phyloP scores from a whole-genome alignment of 108 stramenopile species.

The Skeletonema potamos region DNA sequence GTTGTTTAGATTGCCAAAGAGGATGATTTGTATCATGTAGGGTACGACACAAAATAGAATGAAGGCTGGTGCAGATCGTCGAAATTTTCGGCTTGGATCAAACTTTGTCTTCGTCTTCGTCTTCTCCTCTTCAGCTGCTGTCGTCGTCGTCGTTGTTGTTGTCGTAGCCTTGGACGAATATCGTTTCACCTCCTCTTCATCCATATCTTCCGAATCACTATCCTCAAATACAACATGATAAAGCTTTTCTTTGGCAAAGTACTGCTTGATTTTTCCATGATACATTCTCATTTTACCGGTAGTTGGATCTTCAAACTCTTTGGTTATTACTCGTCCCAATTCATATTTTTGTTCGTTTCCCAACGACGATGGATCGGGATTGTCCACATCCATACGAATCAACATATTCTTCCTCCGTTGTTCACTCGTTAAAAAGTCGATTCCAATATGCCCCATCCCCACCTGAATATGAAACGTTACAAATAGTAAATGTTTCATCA shows the following conservation, averaged over 20 bases:
- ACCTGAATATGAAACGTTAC: slow-evolving; percentile 88
- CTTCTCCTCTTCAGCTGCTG: slow-evolving; percentile 9
- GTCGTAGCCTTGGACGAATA: background rate
- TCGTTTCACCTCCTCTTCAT: background rate
- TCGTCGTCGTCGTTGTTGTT: slow-evolving; percentile 9
- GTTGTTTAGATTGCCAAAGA: slow-evolving; percentile 79
- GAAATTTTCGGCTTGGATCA: slow-evolving; percentile 61
- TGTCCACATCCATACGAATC: slow-evolving; percentile 76
- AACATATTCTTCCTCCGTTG: slow-evolving; percentile 78
- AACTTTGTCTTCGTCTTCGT: slow-evolving; percentile 28
- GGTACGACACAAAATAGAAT: slow-evolving; percentile 79
- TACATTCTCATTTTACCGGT: background rate
- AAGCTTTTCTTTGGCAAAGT: background rate
- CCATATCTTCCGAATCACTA: slow-evolving; percentile 1
- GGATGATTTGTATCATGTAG: slow-evolving; percentile 86
- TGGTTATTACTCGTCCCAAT: background rate
- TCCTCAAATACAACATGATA: background rate
- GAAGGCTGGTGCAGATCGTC: slow-evolving; percentile 73
- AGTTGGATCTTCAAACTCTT: background rate
- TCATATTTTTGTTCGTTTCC: background rate
- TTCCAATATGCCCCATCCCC: slow-evolving; percentile 84
- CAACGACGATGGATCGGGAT: background rate
- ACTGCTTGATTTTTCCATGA: background rate
- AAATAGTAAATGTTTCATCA: slow-evolving; percentile 70
- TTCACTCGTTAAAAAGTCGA: slow-evolving; percentile 74